phyloP scores from a whole-genome alignment of 345 rosid genomes.

The Pistacia integerrima region DNA sequence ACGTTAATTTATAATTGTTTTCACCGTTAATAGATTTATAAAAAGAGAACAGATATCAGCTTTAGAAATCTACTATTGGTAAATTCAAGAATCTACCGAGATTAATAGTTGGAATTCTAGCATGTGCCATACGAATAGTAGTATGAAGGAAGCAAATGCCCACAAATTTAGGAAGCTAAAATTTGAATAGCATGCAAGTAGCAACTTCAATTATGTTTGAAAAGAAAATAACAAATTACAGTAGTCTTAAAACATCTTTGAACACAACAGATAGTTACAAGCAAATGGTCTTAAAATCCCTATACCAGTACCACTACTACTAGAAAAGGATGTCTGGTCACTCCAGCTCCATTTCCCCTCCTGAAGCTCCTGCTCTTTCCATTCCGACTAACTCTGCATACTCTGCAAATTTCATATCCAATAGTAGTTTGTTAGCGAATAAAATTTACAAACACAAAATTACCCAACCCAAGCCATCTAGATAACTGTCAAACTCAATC shows the following conservation, averaged over 20 bases:
- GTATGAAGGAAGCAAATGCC: too few relatives aligned
- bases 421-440: not conserved
- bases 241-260: not conserved
- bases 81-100: too few relatives aligned
- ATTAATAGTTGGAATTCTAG: too few relatives aligned
- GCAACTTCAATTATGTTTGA: conserved; percentile 1
- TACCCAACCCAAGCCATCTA: not conserved
- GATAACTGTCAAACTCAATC: not conserved
- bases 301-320: not conserved
- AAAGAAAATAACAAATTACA: conserved; percentile 3
- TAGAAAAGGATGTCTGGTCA: not conserved
- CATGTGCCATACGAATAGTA: too few relatives aligned
- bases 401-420: conserved; percentile 2
- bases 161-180: not conserved
- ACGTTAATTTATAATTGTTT: too few relatives aligned
- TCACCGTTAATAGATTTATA: too few relatives aligned
- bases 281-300: conserved; percentile 11
- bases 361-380: not conserved
- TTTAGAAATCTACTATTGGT: too few relatives aligned
- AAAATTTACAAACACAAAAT: not conserved
- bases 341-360: not conserved
- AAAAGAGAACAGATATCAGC: too few relatives aligned
- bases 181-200: not conserved
- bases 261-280: conserved; percentile 4
- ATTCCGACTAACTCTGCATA: conserved; percentile 9